phyloP scores from a whole-genome alignment of 2,329 filamentous ascomycete genomes.

The Penicillium rolfsii region DNA sequence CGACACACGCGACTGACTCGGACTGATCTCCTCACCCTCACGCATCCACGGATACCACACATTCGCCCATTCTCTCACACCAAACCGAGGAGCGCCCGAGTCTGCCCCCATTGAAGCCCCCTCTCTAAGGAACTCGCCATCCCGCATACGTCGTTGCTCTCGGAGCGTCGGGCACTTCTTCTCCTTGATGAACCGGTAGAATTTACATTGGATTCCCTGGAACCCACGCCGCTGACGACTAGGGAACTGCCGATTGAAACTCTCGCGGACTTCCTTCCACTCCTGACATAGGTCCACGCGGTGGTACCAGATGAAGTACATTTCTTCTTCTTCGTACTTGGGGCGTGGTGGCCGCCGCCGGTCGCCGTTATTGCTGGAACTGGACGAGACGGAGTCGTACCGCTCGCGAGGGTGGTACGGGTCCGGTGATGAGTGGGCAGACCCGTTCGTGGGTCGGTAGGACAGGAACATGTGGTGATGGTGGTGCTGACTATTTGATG shows the following conservation, averaged over 20 bases:
- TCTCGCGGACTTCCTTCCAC: conserved; percentile 51
- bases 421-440: conserved; percentile 40
- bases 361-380: conserved; percentile 41
- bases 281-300: conserved; percentile 51
- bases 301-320: conserved; percentile 56
- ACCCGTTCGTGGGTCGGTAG: conserved; percentile 31
- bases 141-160: conserved; percentile 46
- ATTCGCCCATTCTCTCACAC: conserved; percentile 45
- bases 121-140: conserved; percentile 45
- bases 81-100: conserved; percentile 40
- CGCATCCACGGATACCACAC: conserved; percentile 52
- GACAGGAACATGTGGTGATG: conserved; percentile 34
- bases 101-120: conserved; percentile 31
- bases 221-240: conserved; percentile 45
- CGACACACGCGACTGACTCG: conserved; percentile 20
- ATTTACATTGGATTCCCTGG: conserved; percentile 55
- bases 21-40: conserved; percentile 32
- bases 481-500: conserved; percentile 22
- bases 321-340: conserved; percentile 53
- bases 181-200: conserved; percentile 53
- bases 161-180: conserved; percentile 51
- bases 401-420: conserved; percentile 44
- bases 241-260: conserved; percentile 50
- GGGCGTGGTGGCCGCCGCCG: conserved; percentile 49
- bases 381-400: conserved; percentile 48